phyloP scores from a whole-genome alignment of 2,329 filamentous ascomycete genomes.

The Penicillium sclerotigenum region DNA sequence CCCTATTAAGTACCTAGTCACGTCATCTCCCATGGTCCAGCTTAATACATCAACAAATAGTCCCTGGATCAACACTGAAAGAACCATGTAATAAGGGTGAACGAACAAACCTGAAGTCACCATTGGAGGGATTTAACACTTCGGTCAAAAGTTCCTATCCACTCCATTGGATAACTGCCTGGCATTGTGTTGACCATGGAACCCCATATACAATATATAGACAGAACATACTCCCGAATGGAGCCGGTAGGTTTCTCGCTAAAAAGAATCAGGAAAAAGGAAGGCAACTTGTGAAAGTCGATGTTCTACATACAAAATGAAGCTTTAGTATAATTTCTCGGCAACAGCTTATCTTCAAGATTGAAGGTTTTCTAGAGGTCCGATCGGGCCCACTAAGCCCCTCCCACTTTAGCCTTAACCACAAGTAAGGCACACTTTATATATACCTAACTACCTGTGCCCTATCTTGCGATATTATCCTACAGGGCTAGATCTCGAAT shows the following conservation, averaged over 20 bases:
- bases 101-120: slow-evolving; percentile 22
- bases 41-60: background rate
- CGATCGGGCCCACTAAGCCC: slow-evolving; percentile 8
- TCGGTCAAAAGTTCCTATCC: slow-evolving; percentile 24
- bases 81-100: background rate
- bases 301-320: background rate
- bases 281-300: background rate
- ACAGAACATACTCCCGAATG: background rate
- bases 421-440: slow-evolving; percentile 3
- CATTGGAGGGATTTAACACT: background rate
- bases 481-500: background rate
- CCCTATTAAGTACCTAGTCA: background rate
- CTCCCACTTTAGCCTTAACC: slow-evolving; percentile 2
- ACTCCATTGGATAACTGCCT: slow-evolving; percentile 3
- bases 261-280: background rate
- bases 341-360: background rate
- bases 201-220: background rate
- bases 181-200: slow-evolving; percentile 13
- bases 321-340: background rate
- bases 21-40: slow-evolving; percentile 9
- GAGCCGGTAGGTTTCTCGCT: background rate
- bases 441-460: background rate
- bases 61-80: background rate
- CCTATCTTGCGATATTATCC: background rate
- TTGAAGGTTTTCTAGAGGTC: slow-evolving; percentile 3